phyloP scores from a whole-genome alignment of 2,329 filamentous ascomycete species.

The Exserohilum turcica region DNA sequence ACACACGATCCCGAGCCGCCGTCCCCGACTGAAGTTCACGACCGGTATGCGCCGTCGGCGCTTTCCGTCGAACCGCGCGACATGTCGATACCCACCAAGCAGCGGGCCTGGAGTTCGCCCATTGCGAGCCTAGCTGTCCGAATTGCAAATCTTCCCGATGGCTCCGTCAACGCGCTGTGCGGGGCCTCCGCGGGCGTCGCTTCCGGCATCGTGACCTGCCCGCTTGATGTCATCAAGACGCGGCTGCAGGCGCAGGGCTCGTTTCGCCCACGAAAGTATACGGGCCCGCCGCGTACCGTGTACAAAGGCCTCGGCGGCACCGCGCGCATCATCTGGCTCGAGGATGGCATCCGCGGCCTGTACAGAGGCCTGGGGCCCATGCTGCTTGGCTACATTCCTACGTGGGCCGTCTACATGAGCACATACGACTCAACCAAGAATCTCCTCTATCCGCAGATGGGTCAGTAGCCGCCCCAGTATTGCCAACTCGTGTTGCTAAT shows the following conservation, averaged over 20 bases:
- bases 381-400: conserved; percentile 92
- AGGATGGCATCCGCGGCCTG: conserved; percentile 88
- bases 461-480: conserved; percentile 29
- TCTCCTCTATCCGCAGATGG: conserved; percentile 69
- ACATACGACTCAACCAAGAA: conserved; percentile 91
- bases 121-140: conserved; percentile 47
- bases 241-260: conserved; percentile 95
- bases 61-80: conserved; percentile 19
- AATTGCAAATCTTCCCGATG: conserved; percentile 57
- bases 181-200: conserved; percentile 90
- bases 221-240: conserved; percentile 98
- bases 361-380: conserved; percentile 95
- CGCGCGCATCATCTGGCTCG: conserved; percentile 79
- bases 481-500: conserved; percentile 16
- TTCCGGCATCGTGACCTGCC: conserved; percentile 92
- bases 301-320: conserved; percentile 91
- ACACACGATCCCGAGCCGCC: conserved; percentile 43
- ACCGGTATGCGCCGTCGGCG: conserved; percentile 43
- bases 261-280: conserved; percentile 64
- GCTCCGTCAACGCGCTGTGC: conserved; percentile 76
- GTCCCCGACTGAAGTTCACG: conserved; percentile 40
- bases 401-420: conserved; percentile 97
- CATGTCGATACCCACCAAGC: conserved; percentile 23
- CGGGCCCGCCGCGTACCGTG: conserved; percentile 58
- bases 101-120: conserved; percentile 28